Evolutionary conservation across 441 rosid genomes (phyloP).

Genomic region (Erysimum cheiri): DNA sequence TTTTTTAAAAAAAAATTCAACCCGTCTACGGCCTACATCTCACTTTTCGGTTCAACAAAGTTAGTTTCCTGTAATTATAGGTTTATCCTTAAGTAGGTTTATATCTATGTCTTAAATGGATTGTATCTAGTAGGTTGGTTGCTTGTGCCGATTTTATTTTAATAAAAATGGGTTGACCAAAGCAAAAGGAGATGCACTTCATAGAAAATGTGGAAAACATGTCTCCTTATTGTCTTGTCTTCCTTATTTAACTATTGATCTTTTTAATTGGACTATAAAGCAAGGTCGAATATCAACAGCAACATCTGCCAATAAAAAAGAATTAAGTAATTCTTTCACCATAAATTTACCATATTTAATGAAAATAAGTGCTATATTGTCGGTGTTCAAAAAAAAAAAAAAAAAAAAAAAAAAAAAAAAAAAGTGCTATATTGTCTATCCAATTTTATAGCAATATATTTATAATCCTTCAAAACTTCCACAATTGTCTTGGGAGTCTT

Average conservation of each 20-base stretch:
- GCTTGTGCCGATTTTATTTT: neutral
- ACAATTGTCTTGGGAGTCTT: neutral
- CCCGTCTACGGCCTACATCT: neutral
- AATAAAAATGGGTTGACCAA: neutral
- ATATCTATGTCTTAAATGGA: neutral
- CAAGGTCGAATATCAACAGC: neutral
- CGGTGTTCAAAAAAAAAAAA: no score
- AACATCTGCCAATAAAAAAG: neutral
- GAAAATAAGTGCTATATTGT: neutral
- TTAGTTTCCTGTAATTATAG: neutral
- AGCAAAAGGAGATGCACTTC: neutral
- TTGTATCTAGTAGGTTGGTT: neutral
- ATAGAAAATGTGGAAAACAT: constrained; percentile 31
- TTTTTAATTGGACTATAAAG: neutral
- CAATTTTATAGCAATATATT: neutral
- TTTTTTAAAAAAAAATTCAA: no score
- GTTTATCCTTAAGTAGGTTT: neutral
- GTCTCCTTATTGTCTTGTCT: neutral
- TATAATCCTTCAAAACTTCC: neutral
- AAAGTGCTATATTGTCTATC: no score
- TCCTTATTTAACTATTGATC: neutral
- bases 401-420: no score
- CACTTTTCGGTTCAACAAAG: neutral
- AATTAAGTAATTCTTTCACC: neutral
- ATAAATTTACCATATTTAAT: neutral